Conservation (phyloP, 495 filamentous ascomycete species). For the Penicillium crystallinum region DNA sequence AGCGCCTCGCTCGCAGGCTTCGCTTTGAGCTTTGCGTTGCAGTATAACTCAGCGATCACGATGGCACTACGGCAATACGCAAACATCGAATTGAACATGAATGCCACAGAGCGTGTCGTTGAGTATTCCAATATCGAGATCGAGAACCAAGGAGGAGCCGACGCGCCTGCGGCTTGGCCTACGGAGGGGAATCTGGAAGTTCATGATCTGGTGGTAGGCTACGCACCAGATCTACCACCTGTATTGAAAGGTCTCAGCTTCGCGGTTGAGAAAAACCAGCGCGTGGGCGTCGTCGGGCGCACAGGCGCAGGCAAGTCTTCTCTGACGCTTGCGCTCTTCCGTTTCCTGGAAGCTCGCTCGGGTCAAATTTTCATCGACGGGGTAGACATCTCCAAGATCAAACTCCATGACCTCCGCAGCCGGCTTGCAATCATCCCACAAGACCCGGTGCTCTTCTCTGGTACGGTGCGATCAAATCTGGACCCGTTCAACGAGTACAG, state of each 20-base stretch:
- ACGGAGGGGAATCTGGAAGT: slow-evolving; percentile 71
- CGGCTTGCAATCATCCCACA: slow-evolving; percentile 81
- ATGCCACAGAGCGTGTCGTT: slow-evolving; percentile 73
- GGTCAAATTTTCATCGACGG: slow-evolving; percentile 73
- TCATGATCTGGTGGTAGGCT: slow-evolving; percentile 64
- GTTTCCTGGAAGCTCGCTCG: slow-evolving; percentile 68
- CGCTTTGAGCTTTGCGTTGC: slow-evolving; percentile 56
- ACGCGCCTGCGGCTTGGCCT: slow-evolving; percentile 75
- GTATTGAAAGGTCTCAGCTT: slow-evolving; percentile 74
- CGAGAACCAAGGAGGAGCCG: slow-evolving; percentile 53
- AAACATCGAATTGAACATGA: slow-evolving; percentile 72
- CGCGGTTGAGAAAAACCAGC: slow-evolving; percentile 62
- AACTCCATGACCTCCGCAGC: slow-evolving; percentile 65
- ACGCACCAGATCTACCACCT: slow-evolving; percentile 69
- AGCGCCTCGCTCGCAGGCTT: slow-evolving; percentile 77
- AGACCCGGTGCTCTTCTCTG: slow-evolving; percentile 82
- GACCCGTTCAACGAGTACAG: slow-evolving; percentile 72
- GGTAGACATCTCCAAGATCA: slow-evolving; percentile 69
- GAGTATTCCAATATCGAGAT: slow-evolving; percentile 72
- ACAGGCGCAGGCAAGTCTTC: slow-evolving; percentile 88
- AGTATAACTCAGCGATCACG: slow-evolving; percentile 47
- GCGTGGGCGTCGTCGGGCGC: slow-evolving; percentile 77
- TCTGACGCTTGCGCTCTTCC: slow-evolving; percentile 75
- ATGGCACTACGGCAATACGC: slow-evolving; percentile 47
- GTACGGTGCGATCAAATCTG: slow-evolving; percentile 76